phyloP scores from a whole-genome alignment of 2,329 filamentous ascomycete genomes.

The Metarhizium sp. region DNA sequence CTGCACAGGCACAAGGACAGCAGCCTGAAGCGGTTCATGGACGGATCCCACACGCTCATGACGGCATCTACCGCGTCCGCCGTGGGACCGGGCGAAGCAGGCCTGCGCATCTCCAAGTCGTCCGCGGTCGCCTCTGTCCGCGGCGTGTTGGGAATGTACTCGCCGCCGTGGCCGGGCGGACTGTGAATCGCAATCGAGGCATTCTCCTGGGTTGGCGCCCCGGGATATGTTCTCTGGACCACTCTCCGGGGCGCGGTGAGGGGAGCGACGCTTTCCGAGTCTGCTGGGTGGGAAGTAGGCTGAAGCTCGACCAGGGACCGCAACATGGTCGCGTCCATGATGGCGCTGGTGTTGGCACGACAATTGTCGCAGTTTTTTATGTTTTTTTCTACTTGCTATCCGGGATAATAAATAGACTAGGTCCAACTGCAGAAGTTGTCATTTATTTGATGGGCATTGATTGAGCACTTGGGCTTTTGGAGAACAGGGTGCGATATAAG shows the following conservation, averaged over 20 bases:
- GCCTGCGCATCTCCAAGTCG: conserved; percentile 45
- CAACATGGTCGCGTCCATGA: conserved; percentile 25
- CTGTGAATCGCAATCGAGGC: conserved; percentile 19
- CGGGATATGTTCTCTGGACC: conserved; percentile 28
- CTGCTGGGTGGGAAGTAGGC: conserved; percentile 11
- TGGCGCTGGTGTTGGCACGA: neutral
- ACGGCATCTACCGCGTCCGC: conserved; percentile 34
- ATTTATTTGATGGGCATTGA: too few species aligned
- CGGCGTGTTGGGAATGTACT: neutral
- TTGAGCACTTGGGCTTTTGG: too few species aligned
- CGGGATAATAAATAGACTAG: too few species aligned
- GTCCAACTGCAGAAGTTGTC: too few species aligned
- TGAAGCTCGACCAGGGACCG: conserved; percentile 23
- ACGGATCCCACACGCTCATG: conserved; percentile 49
- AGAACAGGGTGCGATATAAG: neutral
- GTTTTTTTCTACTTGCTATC: too few species aligned
- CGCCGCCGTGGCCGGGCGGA: conserved; percentile 7
- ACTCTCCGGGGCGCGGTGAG: conserved; percentile 24
- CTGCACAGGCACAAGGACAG: conserved; percentile 54
- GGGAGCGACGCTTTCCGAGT: conserved; percentile 11
- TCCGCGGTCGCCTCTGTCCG: conserved; percentile 7
- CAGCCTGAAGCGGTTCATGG: conserved; percentile 63
- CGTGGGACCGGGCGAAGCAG: conserved; percentile 30
- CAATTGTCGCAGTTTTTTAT: neutral
- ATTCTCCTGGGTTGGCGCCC: conserved; percentile 22